These are phyloP conservation scores for Paecilomyces sp. DNA, from an alignment of 2,329 filamentous ascomycete genomes.

Conservation along the genomic window DNA sequence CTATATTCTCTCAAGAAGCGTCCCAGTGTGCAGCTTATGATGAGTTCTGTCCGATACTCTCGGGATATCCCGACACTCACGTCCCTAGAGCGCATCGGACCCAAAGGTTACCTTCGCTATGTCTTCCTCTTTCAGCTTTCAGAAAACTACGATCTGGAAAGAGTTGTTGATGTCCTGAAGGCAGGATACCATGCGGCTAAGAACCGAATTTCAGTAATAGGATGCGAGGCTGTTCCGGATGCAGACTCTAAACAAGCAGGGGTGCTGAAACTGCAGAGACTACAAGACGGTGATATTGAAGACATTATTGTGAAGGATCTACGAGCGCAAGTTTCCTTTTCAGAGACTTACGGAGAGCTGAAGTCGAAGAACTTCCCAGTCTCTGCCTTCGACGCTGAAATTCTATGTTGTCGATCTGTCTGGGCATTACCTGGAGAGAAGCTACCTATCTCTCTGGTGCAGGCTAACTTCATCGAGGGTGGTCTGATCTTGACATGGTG, in stretches of 20 bases:
- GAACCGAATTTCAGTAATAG: slow-evolving; percentile 20
- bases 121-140: slow-evolving; percentile 28
- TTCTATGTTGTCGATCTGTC: slow-evolving; percentile 21
- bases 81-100: slow-evolving; percentile 26
- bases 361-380: slow-evolving; percentile 37
- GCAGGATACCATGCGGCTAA: slow-evolving; percentile 23
- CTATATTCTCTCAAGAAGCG: neutral
- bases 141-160: slow-evolving; percentile 21
- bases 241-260: slow-evolving; percentile 22
- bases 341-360: slow-evolving; percentile 32
- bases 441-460: slow-evolving; percentile 33
- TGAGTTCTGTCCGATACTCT: slow-evolving; percentile 1
- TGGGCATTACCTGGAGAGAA: slow-evolving; percentile 31
- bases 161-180: slow-evolving; percentile 17
- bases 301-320: slow-evolving; percentile 38
- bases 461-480: slow-evolving; percentile 43
- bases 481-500: slow-evolving; percentile 42
- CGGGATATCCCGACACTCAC: slow-evolving; percentile 14
- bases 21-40: neutral
- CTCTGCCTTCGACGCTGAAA: slow-evolving; percentile 41
- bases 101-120: slow-evolving; percentile 27
- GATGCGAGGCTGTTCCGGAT: slow-evolving; percentile 26
- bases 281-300: slow-evolving; percentile 7
- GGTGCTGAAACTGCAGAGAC: slow-evolving; percentile 20
- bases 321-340: slow-evolving; percentile 19